A percentile compares a stretch with the other conserved stretches of the same genome.
Evolutionary conservation across 768 basidiomycete species (phyloP).

Genomic region (Cubamyces sp.): DNA sequence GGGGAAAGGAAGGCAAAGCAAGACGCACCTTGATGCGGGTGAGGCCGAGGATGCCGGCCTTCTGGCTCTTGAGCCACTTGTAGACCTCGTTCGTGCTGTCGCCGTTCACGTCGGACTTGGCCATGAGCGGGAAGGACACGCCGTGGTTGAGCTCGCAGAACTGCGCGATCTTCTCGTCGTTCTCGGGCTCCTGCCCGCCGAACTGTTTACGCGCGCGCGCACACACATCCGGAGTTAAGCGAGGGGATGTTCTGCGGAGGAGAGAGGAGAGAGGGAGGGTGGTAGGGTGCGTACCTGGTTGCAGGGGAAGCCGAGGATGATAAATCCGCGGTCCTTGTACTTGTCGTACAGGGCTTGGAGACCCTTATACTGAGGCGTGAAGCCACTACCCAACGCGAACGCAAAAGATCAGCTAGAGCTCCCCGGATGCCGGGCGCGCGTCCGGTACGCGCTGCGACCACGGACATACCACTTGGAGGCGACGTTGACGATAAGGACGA

Average conservation of each 20-base stretch:
- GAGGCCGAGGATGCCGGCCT: conserved; percentile 72
- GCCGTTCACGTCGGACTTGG: conserved; percentile 94
- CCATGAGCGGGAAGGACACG: conserved; percentile 89
- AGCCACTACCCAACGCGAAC: conserved; percentile 55
- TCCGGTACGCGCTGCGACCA: background rate
- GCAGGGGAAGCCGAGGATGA: conserved; percentile 90
- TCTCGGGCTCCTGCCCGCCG: conserved; percentile 83
- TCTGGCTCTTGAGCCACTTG: conserved; percentile 83
- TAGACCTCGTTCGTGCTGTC: conserved; percentile 81
- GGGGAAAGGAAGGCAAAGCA: too few relatives aligned
- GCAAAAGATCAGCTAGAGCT: background rate
- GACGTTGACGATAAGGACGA: conserved; percentile 77
- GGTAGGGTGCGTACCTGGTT: conserved; percentile 61
- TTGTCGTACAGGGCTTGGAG: conserved; percentile 82
- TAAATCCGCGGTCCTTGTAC: conserved; percentile 74
- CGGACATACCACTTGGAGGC: conserved; percentile 74
- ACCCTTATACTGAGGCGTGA: conserved; percentile 81
- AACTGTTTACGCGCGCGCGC: conserved; percentile 51
- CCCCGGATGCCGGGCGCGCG: background rate
- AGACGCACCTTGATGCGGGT: conserved; percentile 70
- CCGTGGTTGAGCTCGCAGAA: conserved; percentile 86
- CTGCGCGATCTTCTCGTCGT: conserved; percentile 71
- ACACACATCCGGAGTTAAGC: too few relatives aligned
- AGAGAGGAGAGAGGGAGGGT: background rate
- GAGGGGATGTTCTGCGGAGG: too few relatives aligned